Conservation (phyloP, 1,284 basidiomycete genomes). For the Trametes sp. region DNA sequence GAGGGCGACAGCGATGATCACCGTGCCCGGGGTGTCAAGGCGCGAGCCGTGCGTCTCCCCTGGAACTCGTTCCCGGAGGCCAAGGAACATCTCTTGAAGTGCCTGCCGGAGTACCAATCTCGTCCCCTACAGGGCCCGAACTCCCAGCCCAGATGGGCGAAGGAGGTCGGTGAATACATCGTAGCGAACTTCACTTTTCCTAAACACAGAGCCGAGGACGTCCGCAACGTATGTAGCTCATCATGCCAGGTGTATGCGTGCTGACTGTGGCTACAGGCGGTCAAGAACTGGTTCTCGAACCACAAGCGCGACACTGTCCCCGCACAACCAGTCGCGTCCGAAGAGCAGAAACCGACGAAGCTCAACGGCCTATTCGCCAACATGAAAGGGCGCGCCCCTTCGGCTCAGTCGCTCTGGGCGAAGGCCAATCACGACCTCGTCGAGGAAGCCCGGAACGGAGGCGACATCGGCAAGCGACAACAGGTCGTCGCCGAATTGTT, state of each 20-base stretch:
- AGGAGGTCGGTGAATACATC: not conserved
- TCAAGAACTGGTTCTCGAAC: not conserved
- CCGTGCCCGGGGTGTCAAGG: not conserved
- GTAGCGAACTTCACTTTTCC: not conserved
- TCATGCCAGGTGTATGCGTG: not conserved
- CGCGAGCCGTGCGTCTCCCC: not conserved
- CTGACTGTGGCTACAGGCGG: not conserved
- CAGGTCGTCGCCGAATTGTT: not conserved
- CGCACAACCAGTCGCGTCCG: too few relatives aligned
- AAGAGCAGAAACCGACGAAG: too few relatives aligned
- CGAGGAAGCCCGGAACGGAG: not conserved
- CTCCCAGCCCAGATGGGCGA: not conserved
- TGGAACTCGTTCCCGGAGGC: not conserved
- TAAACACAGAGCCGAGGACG: not conserved
- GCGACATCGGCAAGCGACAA: not conserved
- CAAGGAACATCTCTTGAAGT: not conserved
- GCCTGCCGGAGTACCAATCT: not conserved
- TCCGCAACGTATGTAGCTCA: not conserved
- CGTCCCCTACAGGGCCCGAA: not conserved
- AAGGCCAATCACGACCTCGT: not conserved
- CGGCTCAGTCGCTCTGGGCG: not conserved
- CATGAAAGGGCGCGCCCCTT: not conserved
- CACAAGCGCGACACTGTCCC: not conserved
- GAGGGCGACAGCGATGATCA: not conserved
- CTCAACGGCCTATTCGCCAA: too few relatives aligned